These are phyloP conservation scores for Corrigiola litoralis DNA, from an alignment of 179 eudicot species.

Conservation along the genomic window DNA sequence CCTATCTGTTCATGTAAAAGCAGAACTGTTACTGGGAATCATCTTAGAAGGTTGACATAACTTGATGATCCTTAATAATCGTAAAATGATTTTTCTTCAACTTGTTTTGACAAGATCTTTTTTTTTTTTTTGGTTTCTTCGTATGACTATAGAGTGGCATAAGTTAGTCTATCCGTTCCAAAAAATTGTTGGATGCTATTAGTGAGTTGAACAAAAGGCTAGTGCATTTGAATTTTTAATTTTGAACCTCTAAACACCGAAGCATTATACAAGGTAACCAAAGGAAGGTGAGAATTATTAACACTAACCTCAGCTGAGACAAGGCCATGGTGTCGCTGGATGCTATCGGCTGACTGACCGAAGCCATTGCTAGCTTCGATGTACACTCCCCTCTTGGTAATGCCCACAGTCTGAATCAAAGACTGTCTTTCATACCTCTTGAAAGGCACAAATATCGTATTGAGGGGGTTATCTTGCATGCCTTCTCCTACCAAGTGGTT, in stretches of 20 bases:
- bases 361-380: conserved; percentile 91
- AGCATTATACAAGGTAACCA: background rate
- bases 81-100: no score
- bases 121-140: no score
- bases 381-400: conserved; percentile 80
- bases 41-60: background rate
- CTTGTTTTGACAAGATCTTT: no score
- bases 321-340: conserved; percentile 55
- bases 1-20: conserved; percentile 56
- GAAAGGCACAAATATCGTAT: conserved; percentile 64
- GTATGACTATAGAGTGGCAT: no score
- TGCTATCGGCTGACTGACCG: conserved; percentile 56
- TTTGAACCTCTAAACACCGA: no score
- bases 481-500: conserved; percentile 75
- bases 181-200: no score
- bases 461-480: conserved; percentile 87
- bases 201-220: no score
- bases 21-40: background rate
- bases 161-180: no score
- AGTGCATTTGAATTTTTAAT: no score
- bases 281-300: background rate
- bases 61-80: background rate
- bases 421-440: conserved; percentile 58
- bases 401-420: conserved; percentile 85
- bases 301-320: conserved; percentile 64